Evolutionary conservation across 2,329 filamentous ascomycete species (phyloP).

Genomic region (Venturia asperata): DNA sequence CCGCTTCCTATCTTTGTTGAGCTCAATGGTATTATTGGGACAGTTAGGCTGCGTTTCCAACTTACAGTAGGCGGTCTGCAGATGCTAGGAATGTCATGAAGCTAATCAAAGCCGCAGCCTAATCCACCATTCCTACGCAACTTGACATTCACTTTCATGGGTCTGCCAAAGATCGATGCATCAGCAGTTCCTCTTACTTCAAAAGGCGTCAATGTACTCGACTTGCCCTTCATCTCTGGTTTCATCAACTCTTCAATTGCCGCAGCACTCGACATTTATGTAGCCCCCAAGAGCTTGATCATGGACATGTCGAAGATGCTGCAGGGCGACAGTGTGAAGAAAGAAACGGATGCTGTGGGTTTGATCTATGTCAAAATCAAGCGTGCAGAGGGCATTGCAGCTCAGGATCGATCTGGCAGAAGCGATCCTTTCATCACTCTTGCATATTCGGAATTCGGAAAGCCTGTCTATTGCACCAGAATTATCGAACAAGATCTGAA

Average conservation of each 20-base stretch:
- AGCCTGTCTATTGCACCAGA: constrained; percentile 58
- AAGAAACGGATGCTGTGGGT: constrained; percentile 60
- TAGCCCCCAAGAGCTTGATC: constrained; percentile 67
- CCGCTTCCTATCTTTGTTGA: constrained; percentile 62
- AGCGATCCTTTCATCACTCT: constrained; percentile 66
- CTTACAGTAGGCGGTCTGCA: constrained; percentile 40
- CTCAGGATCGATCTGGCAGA: constrained; percentile 58
- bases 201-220: constrained; percentile 64
- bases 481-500: constrained; percentile 59
- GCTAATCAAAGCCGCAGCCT: constrained; percentile 32
- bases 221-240: constrained; percentile 64
- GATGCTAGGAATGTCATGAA: not conserved
- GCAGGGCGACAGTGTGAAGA: constrained; percentile 70
- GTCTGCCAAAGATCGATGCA: constrained; percentile 64
- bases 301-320: constrained; percentile 71
- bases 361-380: constrained; percentile 61
- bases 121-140: constrained; percentile 72
- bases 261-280: constrained; percentile 66
- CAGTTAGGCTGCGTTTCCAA: constrained; percentile 61
- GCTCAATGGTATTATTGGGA: constrained; percentile 63
- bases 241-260: constrained; percentile 70
- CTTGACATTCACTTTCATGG: constrained; percentile 66
- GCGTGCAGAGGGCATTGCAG: constrained; percentile 61
- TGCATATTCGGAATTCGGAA: constrained; percentile 71
- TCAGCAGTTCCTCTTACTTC: constrained; percentile 64